A percentile compares a stretch with the other conserved stretches of the same genome.
phyloP scores from a whole-genome alignment of 331 rosid species.

The Pyrus hybrid region DNA sequence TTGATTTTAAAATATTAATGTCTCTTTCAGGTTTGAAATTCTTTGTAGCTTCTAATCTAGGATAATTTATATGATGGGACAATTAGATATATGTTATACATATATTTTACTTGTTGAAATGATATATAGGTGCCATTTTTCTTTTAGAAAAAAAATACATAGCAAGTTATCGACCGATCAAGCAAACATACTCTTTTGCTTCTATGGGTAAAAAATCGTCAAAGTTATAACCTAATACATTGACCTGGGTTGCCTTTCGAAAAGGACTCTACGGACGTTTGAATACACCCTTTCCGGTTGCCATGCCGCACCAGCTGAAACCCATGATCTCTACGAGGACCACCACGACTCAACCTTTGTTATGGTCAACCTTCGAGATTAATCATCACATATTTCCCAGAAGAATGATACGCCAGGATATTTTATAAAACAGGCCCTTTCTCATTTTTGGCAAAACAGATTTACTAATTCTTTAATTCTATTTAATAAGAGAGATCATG shows the following conservation, averaged over 20 bases:
- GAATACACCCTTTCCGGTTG: too few relatives aligned
- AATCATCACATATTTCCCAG: background rate
- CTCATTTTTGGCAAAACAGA: too few relatives aligned
- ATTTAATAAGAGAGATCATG: too few relatives aligned
- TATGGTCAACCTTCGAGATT: background rate
- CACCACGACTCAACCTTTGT: background rate
- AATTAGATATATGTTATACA: background rate
- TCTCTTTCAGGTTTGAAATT: background rate
- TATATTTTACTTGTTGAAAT: too few relatives aligned
- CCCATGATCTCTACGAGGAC: background rate
- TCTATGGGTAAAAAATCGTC: background rate
- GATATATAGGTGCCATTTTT: background rate
- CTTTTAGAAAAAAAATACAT: too few relatives aligned
- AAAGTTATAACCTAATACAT: conserved; percentile 5
- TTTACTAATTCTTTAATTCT: too few relatives aligned
- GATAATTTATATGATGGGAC: background rate
- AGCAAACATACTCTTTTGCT: background rate
- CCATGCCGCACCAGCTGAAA: background rate
- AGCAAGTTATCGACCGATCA: background rate
- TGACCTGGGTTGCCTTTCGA: background rate
- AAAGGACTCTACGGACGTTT: too few relatives aligned
- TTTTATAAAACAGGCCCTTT: too few relatives aligned
- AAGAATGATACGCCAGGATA: background rate
- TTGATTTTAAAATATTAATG: background rate
- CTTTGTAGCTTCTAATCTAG: background rate